Conservation (phyloP, 108 stramenopile genomes). For the Cyclotella atomus region DNA sequence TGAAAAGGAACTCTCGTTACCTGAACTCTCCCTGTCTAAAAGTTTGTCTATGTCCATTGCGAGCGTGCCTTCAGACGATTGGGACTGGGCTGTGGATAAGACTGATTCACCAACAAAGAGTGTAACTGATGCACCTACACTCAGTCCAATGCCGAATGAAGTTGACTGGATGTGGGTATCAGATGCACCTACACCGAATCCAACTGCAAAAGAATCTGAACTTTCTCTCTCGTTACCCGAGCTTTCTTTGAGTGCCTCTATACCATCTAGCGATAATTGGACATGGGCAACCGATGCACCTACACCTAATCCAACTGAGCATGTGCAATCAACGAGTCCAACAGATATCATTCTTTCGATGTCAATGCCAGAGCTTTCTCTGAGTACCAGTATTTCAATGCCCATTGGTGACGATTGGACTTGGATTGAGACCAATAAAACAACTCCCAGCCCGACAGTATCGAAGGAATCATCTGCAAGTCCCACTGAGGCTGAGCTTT, state of each 20-base stretch:
- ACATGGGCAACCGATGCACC: background rate
- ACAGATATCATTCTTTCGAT: background rate
- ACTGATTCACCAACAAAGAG: background rate
- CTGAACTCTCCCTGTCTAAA: background rate
- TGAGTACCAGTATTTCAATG: background rate
- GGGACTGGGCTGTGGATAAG: background rate
- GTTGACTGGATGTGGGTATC: background rate
- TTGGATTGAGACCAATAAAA: background rate
- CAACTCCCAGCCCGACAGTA: background rate
- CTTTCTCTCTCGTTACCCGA: background rate
- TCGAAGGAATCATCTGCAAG: background rate
- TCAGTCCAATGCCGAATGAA: background rate
- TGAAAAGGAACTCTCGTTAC: background rate
- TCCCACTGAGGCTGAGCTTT: background rate
- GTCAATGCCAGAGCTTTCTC: conserved; percentile 9
- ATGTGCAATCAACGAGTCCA: background rate
- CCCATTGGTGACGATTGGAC: background rate
- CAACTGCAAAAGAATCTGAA: background rate
- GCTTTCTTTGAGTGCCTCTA: background rate
- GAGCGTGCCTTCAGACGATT: background rate
- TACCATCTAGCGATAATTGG: conserved; percentile 2
- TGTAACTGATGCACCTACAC: background rate
- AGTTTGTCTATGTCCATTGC: background rate
- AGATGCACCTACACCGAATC: background rate
- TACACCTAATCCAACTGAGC: too few species aligned